Conservation (phyloP, 495 filamentous ascomycete genomes). For the Hypoxylon lienhwacheense region DNA sequence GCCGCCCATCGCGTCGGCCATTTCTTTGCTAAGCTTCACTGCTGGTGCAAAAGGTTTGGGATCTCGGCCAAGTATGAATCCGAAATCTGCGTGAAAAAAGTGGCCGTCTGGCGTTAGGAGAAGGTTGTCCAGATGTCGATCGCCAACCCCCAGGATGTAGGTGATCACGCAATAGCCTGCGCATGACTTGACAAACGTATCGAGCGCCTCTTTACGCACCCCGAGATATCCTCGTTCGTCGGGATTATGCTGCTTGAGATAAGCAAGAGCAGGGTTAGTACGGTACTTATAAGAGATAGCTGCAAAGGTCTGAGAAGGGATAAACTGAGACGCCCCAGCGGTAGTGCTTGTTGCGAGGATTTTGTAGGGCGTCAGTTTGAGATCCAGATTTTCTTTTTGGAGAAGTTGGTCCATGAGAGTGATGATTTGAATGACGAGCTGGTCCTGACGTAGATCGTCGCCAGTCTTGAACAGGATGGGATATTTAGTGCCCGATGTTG, state of each 20-base stretch:
- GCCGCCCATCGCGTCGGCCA: slow-evolving; percentile 98
- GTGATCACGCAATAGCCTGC: slow-evolving; percentile 99
- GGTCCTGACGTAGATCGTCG: slow-evolving; percentile 95
- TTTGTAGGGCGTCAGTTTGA: slow-evolving; percentile 93
- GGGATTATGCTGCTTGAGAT: slow-evolving; percentile 87
- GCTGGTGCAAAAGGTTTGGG: slow-evolving; percentile 95
- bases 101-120: slow-evolving; percentile 86
- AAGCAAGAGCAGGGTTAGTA: slow-evolving; percentile 71
- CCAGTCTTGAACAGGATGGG: slow-evolving; percentile 96
- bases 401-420: slow-evolving; percentile 96
- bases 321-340: slow-evolving; percentile 89
- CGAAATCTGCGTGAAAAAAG: slow-evolving; percentile 98
- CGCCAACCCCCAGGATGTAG: slow-evolving; percentile 96
- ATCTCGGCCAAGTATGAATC: slow-evolving; percentile 95
- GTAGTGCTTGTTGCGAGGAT: slow-evolving; percentile 90
- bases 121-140: slow-evolving; percentile 95
- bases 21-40: slow-evolving; percentile 97
- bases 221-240: slow-evolving; percentile 80
- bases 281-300: slow-evolving; percentile 79
- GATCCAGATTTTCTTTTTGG: slow-evolving; percentile 93
- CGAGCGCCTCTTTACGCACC: slow-evolving; percentile 88
- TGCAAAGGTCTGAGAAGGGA: slow-evolving; percentile 81
- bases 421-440: slow-evolving; percentile 97
- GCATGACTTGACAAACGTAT: slow-evolving; percentile 93
- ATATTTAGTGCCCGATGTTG: slow-evolving; percentile 72